Evolutionary conservation across 495 filamentous ascomycete genomes (phyloP).

Genomic region (Penicillium roqueforti): DNA sequence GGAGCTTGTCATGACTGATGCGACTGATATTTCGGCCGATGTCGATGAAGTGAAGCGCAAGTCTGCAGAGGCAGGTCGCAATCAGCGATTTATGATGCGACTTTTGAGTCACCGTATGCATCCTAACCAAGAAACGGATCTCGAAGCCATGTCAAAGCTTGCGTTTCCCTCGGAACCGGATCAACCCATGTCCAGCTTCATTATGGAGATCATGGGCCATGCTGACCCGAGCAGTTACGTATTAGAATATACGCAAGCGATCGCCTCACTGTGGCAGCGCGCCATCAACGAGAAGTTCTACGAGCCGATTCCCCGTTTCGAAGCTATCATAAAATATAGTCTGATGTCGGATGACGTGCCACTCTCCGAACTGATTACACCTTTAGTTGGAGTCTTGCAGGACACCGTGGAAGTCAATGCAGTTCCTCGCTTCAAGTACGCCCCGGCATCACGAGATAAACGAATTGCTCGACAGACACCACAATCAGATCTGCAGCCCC

Average conservation of each 20-base stretch:
- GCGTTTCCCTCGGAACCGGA: slow-evolving; percentile 53
- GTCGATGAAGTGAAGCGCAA: slow-evolving; percentile 14
- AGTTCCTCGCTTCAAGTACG: slow-evolving; percentile 49
- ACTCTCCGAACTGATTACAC: slow-evolving; percentile 46
- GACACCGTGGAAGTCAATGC: slow-evolving; percentile 54
- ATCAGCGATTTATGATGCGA: slow-evolving; percentile 49
- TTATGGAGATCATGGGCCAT: slow-evolving; percentile 50
- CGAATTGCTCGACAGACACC: slow-evolving; percentile 41
- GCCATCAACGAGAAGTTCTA: slow-evolving; percentile 59
- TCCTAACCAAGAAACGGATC: slow-evolving; percentile 45
- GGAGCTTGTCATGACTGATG: slow-evolving; percentile 26
- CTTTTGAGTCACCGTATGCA: slow-evolving; percentile 54
- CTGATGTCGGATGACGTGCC: slow-evolving; percentile 47
- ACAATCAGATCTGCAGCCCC: slow-evolving; percentile 38
- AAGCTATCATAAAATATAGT: slow-evolving; percentile 52
- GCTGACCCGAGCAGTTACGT: slow-evolving; percentile 45
- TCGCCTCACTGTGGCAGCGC: slow-evolving; percentile 58
- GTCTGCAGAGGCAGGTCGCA: slow-evolving; percentile 2
- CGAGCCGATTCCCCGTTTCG: slow-evolving; percentile 53
- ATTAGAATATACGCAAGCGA: slow-evolving; percentile 47
- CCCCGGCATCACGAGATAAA: slow-evolving; percentile 38
- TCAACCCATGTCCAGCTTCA: slow-evolving; percentile 51
- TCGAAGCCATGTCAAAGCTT: slow-evolving; percentile 49
- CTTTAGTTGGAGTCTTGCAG: slow-evolving; percentile 52
- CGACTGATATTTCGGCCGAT: slow-evolving; percentile 24